These are phyloP conservation scores for Arthroderma uncinatum DNA, from an alignment of 2,329 filamentous ascomycete species.

Conservation along the genomic window DNA sequence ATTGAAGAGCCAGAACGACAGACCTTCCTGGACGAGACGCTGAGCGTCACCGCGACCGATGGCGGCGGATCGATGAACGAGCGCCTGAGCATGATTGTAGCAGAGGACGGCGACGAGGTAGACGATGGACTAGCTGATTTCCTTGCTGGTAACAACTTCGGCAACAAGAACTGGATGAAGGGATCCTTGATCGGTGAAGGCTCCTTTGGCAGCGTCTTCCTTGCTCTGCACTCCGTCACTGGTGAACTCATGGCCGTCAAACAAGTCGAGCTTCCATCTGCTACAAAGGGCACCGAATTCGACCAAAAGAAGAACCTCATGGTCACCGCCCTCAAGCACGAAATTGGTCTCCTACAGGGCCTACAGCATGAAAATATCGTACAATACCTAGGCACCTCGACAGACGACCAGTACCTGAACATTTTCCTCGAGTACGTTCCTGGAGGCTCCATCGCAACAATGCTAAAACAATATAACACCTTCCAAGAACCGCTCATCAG, in stretches of 20 bases:
- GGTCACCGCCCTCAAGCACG: constrained; percentile 93
- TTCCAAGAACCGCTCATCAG: constrained; percentile 85
- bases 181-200: constrained; percentile 93
- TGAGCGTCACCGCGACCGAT: constrained; percentile 53
- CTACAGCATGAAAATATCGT: constrained; percentile 95
- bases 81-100: constrained; percentile 68
- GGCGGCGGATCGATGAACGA: constrained; percentile 64
- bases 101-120: constrained; percentile 80
- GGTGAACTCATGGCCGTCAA: constrained; percentile 97
- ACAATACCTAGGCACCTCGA: constrained; percentile 91
- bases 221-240: constrained; percentile 89
- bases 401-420: constrained; percentile 82
- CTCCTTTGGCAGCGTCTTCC: constrained; percentile 90
- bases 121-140: constrained; percentile 86
- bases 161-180: constrained; percentile 99
- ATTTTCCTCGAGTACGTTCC: constrained; percentile 99
- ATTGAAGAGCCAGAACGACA: constrained; percentile 46
- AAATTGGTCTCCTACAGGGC: constrained; percentile 87
- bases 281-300: constrained; percentile 62
- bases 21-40: constrained; percentile 78
- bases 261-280: constrained; percentile 84
- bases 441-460: constrained; percentile 91
- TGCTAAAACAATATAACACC: constrained; percentile 97
- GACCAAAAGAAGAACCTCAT: constrained; percentile 94
- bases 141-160: constrained; percentile 84